phyloP scores from a whole-genome alignment of 768 basidiomycete species.

The Hypsizygus marmoreus region DNA sequence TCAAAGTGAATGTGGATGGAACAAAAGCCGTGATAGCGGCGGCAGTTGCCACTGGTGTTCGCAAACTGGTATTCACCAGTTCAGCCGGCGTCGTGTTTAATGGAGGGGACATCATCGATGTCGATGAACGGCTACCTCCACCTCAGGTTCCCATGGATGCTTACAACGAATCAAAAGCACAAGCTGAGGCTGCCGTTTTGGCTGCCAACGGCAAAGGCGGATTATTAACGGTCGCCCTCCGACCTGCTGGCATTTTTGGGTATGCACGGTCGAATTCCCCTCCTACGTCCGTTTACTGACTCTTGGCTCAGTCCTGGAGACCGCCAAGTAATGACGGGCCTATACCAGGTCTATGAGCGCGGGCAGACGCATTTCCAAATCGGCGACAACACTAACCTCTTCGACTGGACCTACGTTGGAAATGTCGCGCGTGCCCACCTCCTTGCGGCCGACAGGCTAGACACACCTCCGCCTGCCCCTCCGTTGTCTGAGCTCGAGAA shows the following conservation, averaged over 20 bases:
- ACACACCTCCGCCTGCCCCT: conserved; percentile 47
- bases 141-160: conserved; percentile 81
- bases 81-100: conserved; percentile 91
- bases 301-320: conserved; percentile 75
- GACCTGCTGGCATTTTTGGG: conserved; percentile 98
- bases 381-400: conserved; percentile 90
- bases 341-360: conserved; percentile 76
- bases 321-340: conserved; percentile 79
- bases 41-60: conserved; percentile 68
- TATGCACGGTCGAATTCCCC: conserved; percentile 34
- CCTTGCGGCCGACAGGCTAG: conserved; percentile 88
- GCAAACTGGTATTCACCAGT: conserved; percentile 92
- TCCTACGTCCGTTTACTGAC: neutral
- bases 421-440: conserved; percentile 95
- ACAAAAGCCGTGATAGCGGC: conserved; percentile 85
- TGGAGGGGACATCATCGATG: conserved; percentile 75
- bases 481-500: conserved; percentile 37
- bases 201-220: conserved; percentile 85
- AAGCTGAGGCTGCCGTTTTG: conserved; percentile 82
- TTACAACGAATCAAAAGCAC: conserved; percentile 93
- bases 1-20: conserved; percentile 93
- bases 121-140: conserved; percentile 83
- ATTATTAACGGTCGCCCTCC: conserved; percentile 83
- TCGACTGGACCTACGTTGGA: conserved; percentile 96
- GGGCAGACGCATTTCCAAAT: conserved; percentile 92